phyloP scores from a whole-genome alignment of 169 alveolate genomes.

The Plasmodium blacklocki region DNA sequence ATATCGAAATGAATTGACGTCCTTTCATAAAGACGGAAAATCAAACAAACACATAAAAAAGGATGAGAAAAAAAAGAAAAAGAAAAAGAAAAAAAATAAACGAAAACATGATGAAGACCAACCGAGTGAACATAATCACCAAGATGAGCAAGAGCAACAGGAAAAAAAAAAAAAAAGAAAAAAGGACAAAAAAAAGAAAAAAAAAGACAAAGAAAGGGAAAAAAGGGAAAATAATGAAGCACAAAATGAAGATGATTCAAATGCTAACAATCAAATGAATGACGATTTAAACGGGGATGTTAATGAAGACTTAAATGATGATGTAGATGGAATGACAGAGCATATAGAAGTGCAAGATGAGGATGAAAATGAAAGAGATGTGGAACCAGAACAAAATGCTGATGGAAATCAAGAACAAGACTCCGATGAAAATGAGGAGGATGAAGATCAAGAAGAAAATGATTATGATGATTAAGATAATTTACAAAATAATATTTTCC shows the following conservation, averaged over 20 bases:
- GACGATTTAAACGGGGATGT: slow-evolving; percentile 9
- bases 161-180: slow-evolving; percentile 53
- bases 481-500: no score
- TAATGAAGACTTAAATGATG: background rate
- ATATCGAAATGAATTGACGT: slow-evolving; percentile 82
- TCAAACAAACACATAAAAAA: slow-evolving; percentile 78
- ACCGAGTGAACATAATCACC: background rate
- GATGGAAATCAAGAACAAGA: slow-evolving; percentile 6
- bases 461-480: background rate
- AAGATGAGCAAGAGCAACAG: slow-evolving; percentile 26
- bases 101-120: slow-evolving; percentile 16
- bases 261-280: slow-evolving; percentile 10
- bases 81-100: slow-evolving; percentile 34
- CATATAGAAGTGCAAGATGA: slow-evolving; percentile 46
- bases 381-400: slow-evolving; percentile 44
- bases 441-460: slow-evolving; percentile 12
- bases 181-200: slow-evolving; percentile 41
- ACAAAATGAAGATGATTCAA: background rate
- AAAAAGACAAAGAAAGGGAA: slow-evolving; percentile 15
- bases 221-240: background rate
- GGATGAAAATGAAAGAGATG: slow-evolving; percentile 53
- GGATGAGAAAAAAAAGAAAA: slow-evolving; percentile 66
- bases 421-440: background rate
- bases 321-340: no score
- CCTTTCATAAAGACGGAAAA: slow-evolving; percentile 72